Evolutionary conservation across 805 yeast genomes (phyloP), one percentile per base, ranked within the genome.

Genomic region (Kodamaea laetipori): DNA sequence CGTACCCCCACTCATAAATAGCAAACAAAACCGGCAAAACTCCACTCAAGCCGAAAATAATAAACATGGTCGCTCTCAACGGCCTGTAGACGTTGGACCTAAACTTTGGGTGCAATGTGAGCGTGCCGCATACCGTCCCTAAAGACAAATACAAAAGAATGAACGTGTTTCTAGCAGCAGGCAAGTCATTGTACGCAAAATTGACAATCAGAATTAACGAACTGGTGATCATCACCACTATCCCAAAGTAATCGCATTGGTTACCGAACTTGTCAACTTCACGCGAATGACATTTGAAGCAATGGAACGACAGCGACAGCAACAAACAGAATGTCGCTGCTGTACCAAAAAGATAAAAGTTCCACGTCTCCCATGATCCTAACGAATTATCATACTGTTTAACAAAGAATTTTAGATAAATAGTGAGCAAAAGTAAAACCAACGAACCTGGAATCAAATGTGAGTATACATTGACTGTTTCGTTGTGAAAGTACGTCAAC

Each of bases 41-140:
- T 0, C 94, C 92, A 1, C 89, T 80, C 15, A 88, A 68, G 0
- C 97, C 97, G 65, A 90, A 90, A 2, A 76, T 53, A 6, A 90
- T 82, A 63, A 90, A 90, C 79, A 90, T 79, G 1, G 74, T 50
- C 0, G 97, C 92, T 41, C 97, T 69, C 44, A 78, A 77, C 1
- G 90, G 81, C 27, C 96, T 75, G 82, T 87, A 89, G 23, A 69
- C 74, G 4, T 84, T 76, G 4, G 83, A 63, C n/a, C 88, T 71
- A 57, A 90, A 90, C 47, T 71, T 73, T 4, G 83, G 81, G 43
- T 77, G 72, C 47, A 88, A 64, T 0, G 94, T 84, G 25, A 86
- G 71, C 0, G 73, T 56, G 0, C 84, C 74, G 53, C 96, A 88
- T 1, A 76, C 61, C 0, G 66, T 28, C 0, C 95, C 97, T 11